phyloP scores from a whole-genome alignment of 2,329 filamentous ascomycete species.

The Capronia americana region DNA sequence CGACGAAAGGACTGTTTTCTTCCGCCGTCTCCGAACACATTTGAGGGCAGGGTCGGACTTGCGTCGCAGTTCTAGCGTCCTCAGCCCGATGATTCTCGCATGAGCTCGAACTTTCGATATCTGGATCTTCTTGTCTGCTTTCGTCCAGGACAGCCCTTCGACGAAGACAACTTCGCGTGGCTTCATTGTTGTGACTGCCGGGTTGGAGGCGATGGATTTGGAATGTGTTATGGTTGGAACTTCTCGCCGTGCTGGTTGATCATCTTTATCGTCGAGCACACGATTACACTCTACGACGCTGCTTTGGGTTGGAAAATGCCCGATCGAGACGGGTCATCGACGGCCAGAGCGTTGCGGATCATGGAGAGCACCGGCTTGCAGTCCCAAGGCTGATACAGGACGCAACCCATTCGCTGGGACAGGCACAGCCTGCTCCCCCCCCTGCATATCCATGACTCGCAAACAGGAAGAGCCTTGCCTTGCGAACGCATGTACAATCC shows the following conservation, averaged over 20 bases:
- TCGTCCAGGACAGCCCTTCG: slow-evolving; percentile 8
- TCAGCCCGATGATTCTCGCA: not conserved
- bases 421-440: too few relatives aligned
- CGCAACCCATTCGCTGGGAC: too few relatives aligned
- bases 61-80: slow-evolving; percentile 1
- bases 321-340: not conserved
- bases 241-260: not conserved
- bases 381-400: not conserved
- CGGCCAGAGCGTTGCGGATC: not conserved
- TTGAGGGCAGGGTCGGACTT: not conserved
- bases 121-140: slow-evolving; percentile 14
- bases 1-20: not conserved
- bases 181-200: slow-evolving; percentile 7
- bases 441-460: too few relatives aligned
- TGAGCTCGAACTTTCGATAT: slow-evolving; percentile 11
- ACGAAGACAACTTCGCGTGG: slow-evolving; percentile 9
- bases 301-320: slow-evolving; percentile 1
- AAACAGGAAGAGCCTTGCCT: too few relatives aligned
- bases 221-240: not conserved
- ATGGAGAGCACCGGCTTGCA: not conserved
- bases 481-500: too few relatives aligned
- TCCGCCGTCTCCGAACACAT: not conserved
- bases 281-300: not conserved
- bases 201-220: not conserved
- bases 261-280: not conserved